phyloP scores from a whole-genome alignment of 2,329 filamentous ascomycete species.

The Ophiostoma piceae region DNA sequence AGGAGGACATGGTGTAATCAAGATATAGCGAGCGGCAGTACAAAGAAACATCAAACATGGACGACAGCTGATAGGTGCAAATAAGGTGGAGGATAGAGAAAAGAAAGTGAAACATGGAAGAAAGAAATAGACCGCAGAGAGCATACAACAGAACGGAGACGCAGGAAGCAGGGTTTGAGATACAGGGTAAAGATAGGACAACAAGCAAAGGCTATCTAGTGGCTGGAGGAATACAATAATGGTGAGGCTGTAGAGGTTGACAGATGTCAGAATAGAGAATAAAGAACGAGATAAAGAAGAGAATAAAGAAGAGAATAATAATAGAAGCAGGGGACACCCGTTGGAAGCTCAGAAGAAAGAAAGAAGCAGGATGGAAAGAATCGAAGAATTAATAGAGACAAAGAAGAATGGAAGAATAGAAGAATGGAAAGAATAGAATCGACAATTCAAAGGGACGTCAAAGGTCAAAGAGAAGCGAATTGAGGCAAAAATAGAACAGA shows the following conservation, averaged over 20 bases:
- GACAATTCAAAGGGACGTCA: background rate
- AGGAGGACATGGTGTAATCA: background rate
- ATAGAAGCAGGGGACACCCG: background rate
- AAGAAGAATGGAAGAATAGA: background rate
- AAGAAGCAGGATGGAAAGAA: background rate
- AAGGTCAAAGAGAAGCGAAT: background rate
- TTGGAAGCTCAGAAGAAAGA: background rate
- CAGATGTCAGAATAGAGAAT: background rate
- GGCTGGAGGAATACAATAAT: background rate
- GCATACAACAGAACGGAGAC: background rate
- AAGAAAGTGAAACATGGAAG: constrained; percentile 12
- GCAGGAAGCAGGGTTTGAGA: background rate
- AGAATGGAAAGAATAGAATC: background rate
- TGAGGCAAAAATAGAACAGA: constrained; percentile 13
- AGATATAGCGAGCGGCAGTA: background rate
- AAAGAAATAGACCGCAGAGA: background rate
- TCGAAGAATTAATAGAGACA: constrained; percentile 16
- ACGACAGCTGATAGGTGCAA: background rate
- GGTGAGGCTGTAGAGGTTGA: background rate
- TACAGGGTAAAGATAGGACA: background rate
- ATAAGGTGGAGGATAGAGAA: background rate
- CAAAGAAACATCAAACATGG: background rate
- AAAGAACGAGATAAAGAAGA: background rate
- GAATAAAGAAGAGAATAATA: background rate
- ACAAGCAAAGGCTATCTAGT: background rate